Evolutionary conservation across 2,329 filamentous ascomycete species (phyloP), one percentile per base, ranked within the genome.

Genomic region (Calonectria fujianensis): DNA sequence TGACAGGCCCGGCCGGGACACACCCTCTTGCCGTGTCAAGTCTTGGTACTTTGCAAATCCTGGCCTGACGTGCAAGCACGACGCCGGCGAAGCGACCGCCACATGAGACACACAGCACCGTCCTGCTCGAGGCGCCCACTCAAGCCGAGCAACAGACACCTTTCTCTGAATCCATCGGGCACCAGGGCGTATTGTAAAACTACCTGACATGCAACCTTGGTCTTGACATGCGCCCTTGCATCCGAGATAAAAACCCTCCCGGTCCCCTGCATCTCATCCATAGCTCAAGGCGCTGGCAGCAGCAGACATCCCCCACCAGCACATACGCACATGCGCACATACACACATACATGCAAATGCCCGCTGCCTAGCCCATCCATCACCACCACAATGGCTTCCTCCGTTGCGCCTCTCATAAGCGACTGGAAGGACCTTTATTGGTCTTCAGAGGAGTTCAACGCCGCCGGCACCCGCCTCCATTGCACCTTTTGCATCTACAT

Each of bases 401-500:
- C 50, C 7, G 66, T 74, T 61, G 74, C 72, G 48, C 70, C 73
- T 24, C 39, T 72, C 31, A 20, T 75, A 29, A 63, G 41, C 9
- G 71, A 63, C 45, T 76, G 57, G 73, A 41, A 73, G 31, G 63
- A 74, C 32, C 50, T 75, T 41, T 71, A 74, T 64, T 77, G 51
- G 70, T 74, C 72, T 24, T 75, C 74, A 8, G 74, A 77, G 61
- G 69, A 75, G 39, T 54, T 75, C 69, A 61, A 75, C n/a, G 61
- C 64, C 54, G 74, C 74, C 29, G 75, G 71, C 27, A 45, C 54
- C 45, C 63, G 70, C 64, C 78, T 80, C 39, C 70, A 76, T 74
- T 79, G 79, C 65, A 80, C 77, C 65, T 79, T 78, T 73, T 77
- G 77, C 69, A 73, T 79, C 70, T 78, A 75, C 73, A 75, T 72